Percentiles rank a stretch among this genome's conserved stretches.
Evolutionary conservation across 2,329 filamentous ascomycete genomes (phyloP).

Genomic region (Pyrenophora teres): DNA sequence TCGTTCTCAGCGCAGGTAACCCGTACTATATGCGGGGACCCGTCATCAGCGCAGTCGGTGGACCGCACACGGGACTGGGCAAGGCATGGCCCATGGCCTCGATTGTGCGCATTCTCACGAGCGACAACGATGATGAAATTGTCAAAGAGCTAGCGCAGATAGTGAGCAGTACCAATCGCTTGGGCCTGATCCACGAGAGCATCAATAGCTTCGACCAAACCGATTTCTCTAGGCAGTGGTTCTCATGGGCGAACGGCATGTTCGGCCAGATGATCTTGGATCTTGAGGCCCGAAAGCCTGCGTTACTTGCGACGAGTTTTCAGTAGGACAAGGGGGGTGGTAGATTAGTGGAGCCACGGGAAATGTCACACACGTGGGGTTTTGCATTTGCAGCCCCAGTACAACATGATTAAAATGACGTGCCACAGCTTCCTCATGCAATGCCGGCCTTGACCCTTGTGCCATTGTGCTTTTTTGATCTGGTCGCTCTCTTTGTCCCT

Average conservation of each 20-base stretch:
- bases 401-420: conserved; percentile 2
- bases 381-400: background rate
- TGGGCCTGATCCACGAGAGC: conserved; percentile 59
- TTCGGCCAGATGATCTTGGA: conserved; percentile 58
- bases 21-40: conserved; percentile 58
- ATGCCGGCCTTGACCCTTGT: conserved; percentile 4
- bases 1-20: conserved; percentile 53
- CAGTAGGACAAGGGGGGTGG: conserved; percentile 34
- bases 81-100: conserved; percentile 58
- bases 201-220: conserved; percentile 54
- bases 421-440: conserved; percentile 2
- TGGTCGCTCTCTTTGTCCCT: background rate
- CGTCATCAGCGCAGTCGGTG: conserved; percentile 55
- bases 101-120: conserved; percentile 58
- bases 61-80: conserved; percentile 54
- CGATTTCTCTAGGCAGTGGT: conserved; percentile 57
- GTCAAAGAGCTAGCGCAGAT: conserved; percentile 51
- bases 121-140: conserved; percentile 54
- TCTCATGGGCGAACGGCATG: conserved; percentile 58
- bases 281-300: conserved; percentile 51
- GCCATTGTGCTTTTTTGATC: conserved; percentile 5
- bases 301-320: conserved; percentile 51
- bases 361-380: conserved; percentile 1
- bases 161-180: conserved; percentile 53
- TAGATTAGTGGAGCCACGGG: background rate